Evolutionary conservation across 345 rosid species (phyloP).

Genomic region (Passiflora organensis): DNA sequence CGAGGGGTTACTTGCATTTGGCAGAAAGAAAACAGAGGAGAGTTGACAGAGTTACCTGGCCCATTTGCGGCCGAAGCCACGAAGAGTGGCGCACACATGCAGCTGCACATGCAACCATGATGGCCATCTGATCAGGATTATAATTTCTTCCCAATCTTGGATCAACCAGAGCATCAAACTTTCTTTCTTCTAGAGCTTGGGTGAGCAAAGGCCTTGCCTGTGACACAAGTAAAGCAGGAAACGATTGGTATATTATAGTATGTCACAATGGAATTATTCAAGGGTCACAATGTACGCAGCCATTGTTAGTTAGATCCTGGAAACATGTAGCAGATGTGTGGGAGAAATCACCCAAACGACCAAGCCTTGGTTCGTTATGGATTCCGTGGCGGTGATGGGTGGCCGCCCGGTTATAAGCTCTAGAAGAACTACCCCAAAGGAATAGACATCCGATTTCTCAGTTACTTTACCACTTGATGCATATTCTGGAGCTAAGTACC

Average conservation of each 20-base stretch:
- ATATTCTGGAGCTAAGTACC: conserved; percentile 22
- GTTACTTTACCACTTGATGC: conserved; percentile 18
- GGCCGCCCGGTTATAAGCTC: conserved; percentile 24
- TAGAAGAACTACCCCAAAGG: conserved; percentile 13
- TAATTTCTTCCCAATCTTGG: conserved; percentile 6
- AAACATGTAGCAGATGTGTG: not conserved
- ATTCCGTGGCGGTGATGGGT: conserved; percentile 6
- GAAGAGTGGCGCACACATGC: conserved; percentile 21
- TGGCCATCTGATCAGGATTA: conserved; percentile 10
- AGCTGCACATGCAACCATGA: conserved; percentile 21
- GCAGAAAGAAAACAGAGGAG: not conserved
- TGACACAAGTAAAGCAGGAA: not conserved
- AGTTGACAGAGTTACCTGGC: conserved; percentile 10
- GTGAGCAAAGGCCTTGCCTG: conserved; percentile 20
- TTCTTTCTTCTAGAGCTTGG: conserved; percentile 34
- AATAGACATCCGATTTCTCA: conserved; percentile 18
- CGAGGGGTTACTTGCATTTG: not conserved
- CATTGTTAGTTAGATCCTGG: not conserved
- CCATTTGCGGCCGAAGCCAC: conserved; percentile 18
- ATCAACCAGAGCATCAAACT: conserved; percentile 22
- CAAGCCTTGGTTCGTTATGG: conserved; percentile 5
- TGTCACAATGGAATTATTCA: too few species aligned
- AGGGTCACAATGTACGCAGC: not conserved
- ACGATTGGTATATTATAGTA: not conserved
- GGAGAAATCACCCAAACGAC: conserved; percentile 13